Conservation (phyloP, 116 monocot genomes). For the Iris pallida region DNA sequence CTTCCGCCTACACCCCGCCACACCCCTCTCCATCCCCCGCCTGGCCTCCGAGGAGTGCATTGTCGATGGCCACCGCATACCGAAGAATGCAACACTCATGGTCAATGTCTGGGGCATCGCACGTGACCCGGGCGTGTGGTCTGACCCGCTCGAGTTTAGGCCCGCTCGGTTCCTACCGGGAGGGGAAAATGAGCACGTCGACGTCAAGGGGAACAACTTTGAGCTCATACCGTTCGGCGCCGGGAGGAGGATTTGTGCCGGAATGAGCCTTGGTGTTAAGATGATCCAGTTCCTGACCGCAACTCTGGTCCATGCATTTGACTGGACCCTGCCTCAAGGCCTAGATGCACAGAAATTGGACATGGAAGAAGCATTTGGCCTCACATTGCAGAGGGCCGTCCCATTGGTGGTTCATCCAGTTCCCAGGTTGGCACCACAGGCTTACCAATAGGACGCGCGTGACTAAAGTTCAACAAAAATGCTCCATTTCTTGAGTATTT, state of each 20-base stretch:
- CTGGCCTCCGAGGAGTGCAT: conserved; percentile 20
- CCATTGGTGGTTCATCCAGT: neutral
- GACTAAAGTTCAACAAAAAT: too few species aligned
- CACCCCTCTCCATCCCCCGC: conserved; percentile 35
- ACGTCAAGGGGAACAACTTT: conserved; percentile 16
- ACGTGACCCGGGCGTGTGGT: conserved; percentile 22
- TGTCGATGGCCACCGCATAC: conserved; percentile 23
- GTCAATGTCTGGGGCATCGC: conserved; percentile 39
- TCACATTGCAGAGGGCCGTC: conserved; percentile 11
- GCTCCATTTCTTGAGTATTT: too few species aligned
- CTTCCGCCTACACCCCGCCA: conserved; percentile 38
- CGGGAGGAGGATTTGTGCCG: conserved; percentile 25
- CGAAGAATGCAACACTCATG: conserved; percentile 20
- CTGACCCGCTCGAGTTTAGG: conserved; percentile 22
- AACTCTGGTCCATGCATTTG: conserved; percentile 16
- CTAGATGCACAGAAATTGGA: neutral
- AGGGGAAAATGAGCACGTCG: neutral
- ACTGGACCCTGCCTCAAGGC: conserved; percentile 18
- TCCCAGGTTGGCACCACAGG: conserved; percentile 4
- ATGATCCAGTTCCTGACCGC: conserved; percentile 21
- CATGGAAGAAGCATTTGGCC: conserved; percentile 9
- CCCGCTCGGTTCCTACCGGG: conserved; percentile 27
- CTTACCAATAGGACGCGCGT: neutral
- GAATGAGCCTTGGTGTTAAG: conserved; percentile 14
- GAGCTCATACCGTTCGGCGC: conserved; percentile 29